Base-by-base conservation (phyloP, 2,329 filamentous ascomycete genomes). In the Epichloe scottii region DNA sequence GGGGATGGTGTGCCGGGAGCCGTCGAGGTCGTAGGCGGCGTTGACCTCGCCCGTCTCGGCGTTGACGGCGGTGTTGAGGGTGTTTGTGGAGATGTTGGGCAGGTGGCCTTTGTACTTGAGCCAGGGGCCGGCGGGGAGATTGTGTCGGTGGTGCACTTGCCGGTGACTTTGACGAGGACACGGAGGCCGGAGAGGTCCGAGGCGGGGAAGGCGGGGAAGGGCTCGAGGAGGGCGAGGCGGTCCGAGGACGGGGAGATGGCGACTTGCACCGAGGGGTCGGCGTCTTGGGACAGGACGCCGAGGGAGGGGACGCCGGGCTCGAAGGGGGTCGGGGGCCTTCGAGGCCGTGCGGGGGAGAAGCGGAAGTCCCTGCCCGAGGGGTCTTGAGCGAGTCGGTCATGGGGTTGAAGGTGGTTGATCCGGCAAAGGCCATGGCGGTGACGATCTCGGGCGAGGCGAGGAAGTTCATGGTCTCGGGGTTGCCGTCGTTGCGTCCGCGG, bases 81-180 rank as follows among this genome's bases (percentile, higher is more conserved):
- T 98, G 78, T 98, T 98, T 65, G 89, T 89, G 60, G 84, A 87
- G 68, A 98, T 98, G 75, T 98, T 98, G 67, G 93, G 89, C 56
- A 98, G 81, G 70, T 98, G 93, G 56, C 93, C 93, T 77, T 97
- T 97, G 81, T 97, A 98, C 72, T 97, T 97, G 59, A 98, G 81
- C 91, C 91, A 97, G 15, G 91, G 91, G 5, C 91, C 91, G 1
- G 91, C 91, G 35, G 91, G 38, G 90, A 97, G 70, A 98, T 98
- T 60, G 93, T 97, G 71, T 98, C 93, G 42, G 93, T 98, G 52
- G 93, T 98, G 77, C 93, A 98, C 73, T 98, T 95, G 57, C 93
- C 93, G 56, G 90, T 86, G 57, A 97, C 86, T 73, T 97, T 97
- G 76, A 95, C 91, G 15, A 98, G 84, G 17, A 98, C 89, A 48